Percentiles rank a stretch among this genome's conserved stretches.
phyloP scores from a whole-genome alignment of 2,329 filamentous ascomycete genomes.

The Lasiodiplodia citricola region DNA sequence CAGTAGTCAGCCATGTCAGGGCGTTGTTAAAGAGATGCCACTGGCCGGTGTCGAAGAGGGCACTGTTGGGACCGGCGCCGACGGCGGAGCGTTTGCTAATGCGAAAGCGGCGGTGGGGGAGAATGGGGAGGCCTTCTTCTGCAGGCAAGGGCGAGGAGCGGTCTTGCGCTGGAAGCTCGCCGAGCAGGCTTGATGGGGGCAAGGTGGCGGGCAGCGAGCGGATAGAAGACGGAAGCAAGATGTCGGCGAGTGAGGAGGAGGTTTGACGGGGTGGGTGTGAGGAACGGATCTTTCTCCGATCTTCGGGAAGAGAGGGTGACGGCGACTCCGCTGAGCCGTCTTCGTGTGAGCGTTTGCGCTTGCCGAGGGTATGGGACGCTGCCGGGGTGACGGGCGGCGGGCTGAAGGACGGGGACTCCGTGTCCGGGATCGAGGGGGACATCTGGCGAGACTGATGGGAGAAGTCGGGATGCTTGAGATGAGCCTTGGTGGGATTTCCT shows the following conservation, averaged over 20 bases:
- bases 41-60: background rate
- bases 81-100: background rate
- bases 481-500: background rate
- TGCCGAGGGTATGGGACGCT: background rate
- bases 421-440: background rate
- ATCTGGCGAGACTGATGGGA: background rate
- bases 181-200: background rate
- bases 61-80: background rate
- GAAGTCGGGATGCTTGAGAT: background rate
- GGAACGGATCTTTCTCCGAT: background rate
- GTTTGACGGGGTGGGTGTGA: background rate
- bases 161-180: background rate
- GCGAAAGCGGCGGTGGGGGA: background rate
- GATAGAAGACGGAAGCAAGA: too few species aligned
- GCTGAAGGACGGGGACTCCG: background rate
- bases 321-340: background rate
- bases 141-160: background rate
- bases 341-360: background rate
- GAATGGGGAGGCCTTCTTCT: background rate
- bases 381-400: background rate
- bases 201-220: background rate
- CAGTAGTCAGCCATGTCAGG: background rate
- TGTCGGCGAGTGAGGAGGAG: background rate
- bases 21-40: background rate
- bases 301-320: background rate